Conservation (phyloP, 2,329 filamentous ascomycete species). For the Hymenotorrendiella dingleyae region DNA sequence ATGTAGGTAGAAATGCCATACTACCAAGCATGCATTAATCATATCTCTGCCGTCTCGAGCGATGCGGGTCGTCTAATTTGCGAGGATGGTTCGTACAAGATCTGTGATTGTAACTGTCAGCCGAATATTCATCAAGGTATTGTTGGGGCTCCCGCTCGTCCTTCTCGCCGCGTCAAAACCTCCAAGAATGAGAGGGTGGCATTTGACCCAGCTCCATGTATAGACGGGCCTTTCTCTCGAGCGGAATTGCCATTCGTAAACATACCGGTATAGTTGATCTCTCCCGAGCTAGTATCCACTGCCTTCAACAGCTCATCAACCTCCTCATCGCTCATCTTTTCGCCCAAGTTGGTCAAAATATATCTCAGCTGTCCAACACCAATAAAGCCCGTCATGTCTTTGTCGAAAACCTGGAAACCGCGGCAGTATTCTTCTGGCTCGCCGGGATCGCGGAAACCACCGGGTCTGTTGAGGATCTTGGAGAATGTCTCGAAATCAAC, state of each 20-base stretch:
- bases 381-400: slow-evolving; percentile 97
- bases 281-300: slow-evolving; percentile 89
- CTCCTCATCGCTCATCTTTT: slow-evolving; percentile 99
- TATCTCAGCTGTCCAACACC: slow-evolving; percentile 97
- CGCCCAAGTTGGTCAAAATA: slow-evolving; percentile 93
- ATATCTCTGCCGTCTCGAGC: slow-evolving; percentile 1
- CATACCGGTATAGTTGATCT: slow-evolving; percentile 95
- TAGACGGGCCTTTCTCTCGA: too few relatives aligned
- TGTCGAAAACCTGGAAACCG: slow-evolving; percentile 98
- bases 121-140: slow-evolving; percentile 2
- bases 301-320: slow-evolving; percentile 98
- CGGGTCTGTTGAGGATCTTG: slow-evolving; percentile 93
- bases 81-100: slow-evolving; percentile 79
- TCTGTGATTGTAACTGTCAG: slow-evolving; percentile 43
- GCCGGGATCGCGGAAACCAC: slow-evolving; percentile 95
- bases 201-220: too few relatives aligned
- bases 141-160: too few relatives aligned
- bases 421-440: slow-evolving; percentile 98
- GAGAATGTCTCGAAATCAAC: slow-evolving; percentile 98
- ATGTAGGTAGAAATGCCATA: slow-evolving; percentile 13
- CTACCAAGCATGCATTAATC: slow-evolving; percentile 17
- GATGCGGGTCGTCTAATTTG: slow-evolving; percentile 52
- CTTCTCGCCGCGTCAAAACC: too few relatives aligned
- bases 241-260: too few relatives aligned
- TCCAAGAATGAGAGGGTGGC: too few relatives aligned